phyloP scores from a whole-genome alignment of 1,284 basidiomycete genomes.

The Trichosporon sp. region DNA sequence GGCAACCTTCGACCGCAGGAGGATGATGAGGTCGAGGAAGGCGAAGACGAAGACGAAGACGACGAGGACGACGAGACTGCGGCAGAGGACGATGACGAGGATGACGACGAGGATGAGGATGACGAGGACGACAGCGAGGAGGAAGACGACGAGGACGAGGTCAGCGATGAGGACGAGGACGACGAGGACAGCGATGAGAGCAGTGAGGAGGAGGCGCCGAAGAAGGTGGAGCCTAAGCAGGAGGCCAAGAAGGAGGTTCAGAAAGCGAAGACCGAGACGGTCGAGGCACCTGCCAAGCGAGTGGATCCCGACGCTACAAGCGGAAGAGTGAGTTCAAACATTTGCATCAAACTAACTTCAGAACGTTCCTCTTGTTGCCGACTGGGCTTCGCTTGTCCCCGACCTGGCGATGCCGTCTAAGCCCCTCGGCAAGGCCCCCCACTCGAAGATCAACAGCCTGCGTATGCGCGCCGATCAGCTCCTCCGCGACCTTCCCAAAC shows the following conservation, averaged over 20 bases:
- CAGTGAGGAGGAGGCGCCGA: constrained; percentile 35
- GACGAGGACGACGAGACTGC: constrained; percentile 42
- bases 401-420: constrained; percentile 21
- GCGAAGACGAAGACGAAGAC: constrained; percentile 32
- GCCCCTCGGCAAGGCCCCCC: constrained; percentile 18
- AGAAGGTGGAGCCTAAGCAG: constrained; percentile 37
- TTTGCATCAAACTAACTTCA: constrained; percentile 3
- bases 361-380: constrained; percentile 31
- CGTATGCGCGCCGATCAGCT: constrained; percentile 30
- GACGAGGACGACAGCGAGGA: constrained; percentile 34
- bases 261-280: constrained; percentile 24
- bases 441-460: constrained; percentile 27
- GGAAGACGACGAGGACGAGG: constrained; percentile 32
- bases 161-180: constrained; percentile 20
- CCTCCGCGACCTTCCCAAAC: constrained; percentile 33
- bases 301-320: constrained; percentile 25
- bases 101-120: constrained; percentile 37
- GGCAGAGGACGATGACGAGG: constrained; percentile 35
- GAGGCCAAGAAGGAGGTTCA: constrained; percentile 29
- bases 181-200: constrained; percentile 28
- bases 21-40: constrained; percentile 24
- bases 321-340: constrained; percentile 22
- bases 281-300: constrained; percentile 34
- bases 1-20: constrained; percentile 23
- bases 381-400: constrained; percentile 35